Evolutionary conservation across 2,329 filamentous ascomycete species (phyloP), one percentile per base, ranked within the genome.

Genomic region (Ascochyta koolunga): DNA sequence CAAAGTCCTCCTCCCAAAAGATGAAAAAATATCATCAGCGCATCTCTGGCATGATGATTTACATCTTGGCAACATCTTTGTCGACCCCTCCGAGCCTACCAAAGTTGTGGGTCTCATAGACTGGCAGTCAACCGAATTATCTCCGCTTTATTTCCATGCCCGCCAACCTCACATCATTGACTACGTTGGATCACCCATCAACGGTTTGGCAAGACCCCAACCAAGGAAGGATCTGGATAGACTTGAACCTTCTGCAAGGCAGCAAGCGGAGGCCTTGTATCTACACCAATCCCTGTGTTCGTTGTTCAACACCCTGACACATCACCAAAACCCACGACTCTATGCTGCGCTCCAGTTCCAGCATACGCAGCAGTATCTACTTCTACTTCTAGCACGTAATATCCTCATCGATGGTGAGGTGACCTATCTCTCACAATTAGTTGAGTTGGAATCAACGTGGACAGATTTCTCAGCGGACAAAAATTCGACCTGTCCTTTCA

Each of bases 41-140:
- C 62, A 68, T 61, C 58, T 72, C 16, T 73, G 68, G 76, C 74
- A 79, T 47, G 55, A 52, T 31, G 76, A 79, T 43, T 60, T 78
- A 18, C 76, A 79, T 43, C 49, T 50, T 16, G 74, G 68, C 8
- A 79, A 72, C 39, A 74, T 76, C 45, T 73, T 74, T 42, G 72
- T 76, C 3, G 58, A 75, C 48, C 60, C 62, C 38, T 50, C 54
- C 2, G 38, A 74, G n/a, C 71, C 66, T 11, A 71, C 71, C 8
- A 50, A 64, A 54, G 54, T 75, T 39, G 59, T 65, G 0, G 49
- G 54, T n/a, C 58, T 76, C 25, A 71, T 76, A 42, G 73, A 76
- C 45, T 75, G 72, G 73, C 72, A 75, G 50, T 65, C 66, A 8
- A 68, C 64, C 4, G 56, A 70, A 39, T 32, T 76, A 24, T 59